Percentiles rank a stretch among this genome's conserved stretches.
Conservation (phyloP, 2,329 filamentous ascomycete genomes). For the Lachnellula hyalina region DNA sequence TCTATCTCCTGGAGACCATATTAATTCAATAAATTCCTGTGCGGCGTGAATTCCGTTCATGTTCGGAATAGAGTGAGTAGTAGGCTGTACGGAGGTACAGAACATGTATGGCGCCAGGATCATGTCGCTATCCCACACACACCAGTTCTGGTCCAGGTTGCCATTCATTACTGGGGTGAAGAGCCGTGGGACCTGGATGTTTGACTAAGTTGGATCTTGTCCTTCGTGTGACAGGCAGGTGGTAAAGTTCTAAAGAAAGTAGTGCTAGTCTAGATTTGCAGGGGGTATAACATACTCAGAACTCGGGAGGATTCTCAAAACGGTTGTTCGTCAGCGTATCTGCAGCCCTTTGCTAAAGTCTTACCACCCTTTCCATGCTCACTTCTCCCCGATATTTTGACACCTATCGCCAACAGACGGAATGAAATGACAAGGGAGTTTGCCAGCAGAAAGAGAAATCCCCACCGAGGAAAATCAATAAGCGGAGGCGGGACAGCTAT, state of each 20-base stretch:
- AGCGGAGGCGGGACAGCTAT: conserved; percentile 9
- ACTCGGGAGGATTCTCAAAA: neutral
- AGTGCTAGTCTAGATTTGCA: neutral
- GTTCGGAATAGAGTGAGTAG: neutral
- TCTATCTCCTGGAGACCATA: neutral
- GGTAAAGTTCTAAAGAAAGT: neutral
- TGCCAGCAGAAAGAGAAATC: conserved; percentile 7
- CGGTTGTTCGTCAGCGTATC: conserved; percentile 2
- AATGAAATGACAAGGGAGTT: neutral
- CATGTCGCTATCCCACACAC: neutral
- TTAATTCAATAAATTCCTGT: conserved; percentile 1
- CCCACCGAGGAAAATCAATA: conserved; percentile 8
- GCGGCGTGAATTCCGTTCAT: neutral
- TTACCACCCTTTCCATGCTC: conserved; percentile 12
- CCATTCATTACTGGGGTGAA: neutral
- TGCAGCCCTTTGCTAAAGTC: conserved; percentile 9
- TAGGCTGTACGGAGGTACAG: too few species aligned
- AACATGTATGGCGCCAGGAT: neutral
- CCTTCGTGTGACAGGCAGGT: neutral
- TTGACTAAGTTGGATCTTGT: neutral
- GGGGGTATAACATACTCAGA: conserved; percentile 1
- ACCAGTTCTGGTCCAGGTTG: neutral
- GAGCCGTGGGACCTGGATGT: neutral
- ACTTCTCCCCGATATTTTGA: conserved; percentile 15
- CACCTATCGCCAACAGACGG: neutral